Percentiles rank a stretch among this genome's conserved stretches.
Conservation (phyloP, 768 basidiomycete species). For the Neoboletus brunneissimus region DNA sequence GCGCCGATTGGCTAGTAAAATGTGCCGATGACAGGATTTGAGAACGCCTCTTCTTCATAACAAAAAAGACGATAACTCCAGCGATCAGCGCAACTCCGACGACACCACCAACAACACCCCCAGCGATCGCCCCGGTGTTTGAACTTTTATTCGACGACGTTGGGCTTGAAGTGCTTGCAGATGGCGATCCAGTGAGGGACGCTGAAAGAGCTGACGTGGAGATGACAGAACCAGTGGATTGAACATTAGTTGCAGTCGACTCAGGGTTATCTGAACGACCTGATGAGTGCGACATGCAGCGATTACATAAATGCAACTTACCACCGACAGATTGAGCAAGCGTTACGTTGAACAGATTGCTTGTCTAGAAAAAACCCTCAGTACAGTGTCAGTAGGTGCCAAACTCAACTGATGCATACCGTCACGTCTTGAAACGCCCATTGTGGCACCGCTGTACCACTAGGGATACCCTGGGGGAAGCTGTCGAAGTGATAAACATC, state of each 20-base stretch:
- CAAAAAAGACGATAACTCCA: slow-evolving; percentile 40
- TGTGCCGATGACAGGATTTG: slow-evolving; percentile 18
- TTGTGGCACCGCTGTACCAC: slow-evolving; percentile 48
- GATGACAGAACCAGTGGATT: slow-evolving; percentile 23
- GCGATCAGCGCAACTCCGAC: slow-evolving; percentile 44
- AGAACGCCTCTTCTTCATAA: slow-evolving; percentile 29
- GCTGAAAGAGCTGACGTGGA: slow-evolving; percentile 17
- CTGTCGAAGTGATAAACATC: slow-evolving; percentile 24
- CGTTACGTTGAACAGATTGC: slow-evolving; percentile 39
- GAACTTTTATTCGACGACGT: slow-evolving; percentile 6
- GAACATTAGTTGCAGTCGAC: slow-evolving; percentile 38
- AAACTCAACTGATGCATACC: slow-evolving; percentile 28
- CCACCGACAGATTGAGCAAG: slow-evolving; percentile 35
- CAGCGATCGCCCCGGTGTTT: slow-evolving; percentile 55
- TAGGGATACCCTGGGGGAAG: slow-evolving; percentile 49
- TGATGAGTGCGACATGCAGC: not conserved
- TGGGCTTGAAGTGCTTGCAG: slow-evolving; percentile 4
- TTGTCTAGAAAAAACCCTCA: slow-evolving; percentile 26
- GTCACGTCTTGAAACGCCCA: slow-evolving; percentile 63
- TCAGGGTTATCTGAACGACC: slow-evolving; percentile 39
- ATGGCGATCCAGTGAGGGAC: slow-evolving; percentile 11
- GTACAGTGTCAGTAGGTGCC: not conserved
- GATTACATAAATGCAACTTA: slow-evolving; percentile 3
- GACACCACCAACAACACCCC: slow-evolving; percentile 66
- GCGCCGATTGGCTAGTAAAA: not conserved